phyloP scores from a whole-genome alignment of 2,329 filamentous ascomycete species.

The Pestalotiopsis sp. region DNA sequence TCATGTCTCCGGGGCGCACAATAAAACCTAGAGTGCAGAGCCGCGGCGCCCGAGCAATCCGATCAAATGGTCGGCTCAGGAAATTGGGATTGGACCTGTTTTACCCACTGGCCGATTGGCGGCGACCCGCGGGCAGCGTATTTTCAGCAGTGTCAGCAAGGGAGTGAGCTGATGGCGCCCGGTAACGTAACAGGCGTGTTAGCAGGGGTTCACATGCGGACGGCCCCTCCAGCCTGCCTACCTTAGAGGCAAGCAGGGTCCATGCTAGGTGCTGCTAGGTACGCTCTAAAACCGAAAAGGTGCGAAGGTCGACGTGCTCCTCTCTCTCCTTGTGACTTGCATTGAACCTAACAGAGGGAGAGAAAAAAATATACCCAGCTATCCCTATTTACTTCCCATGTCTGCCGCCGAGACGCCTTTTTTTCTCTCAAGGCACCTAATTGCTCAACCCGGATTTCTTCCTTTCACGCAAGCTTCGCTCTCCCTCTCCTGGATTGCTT shows the following conservation, averaged over 20 bases:
- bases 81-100: neutral
- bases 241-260: neutral
- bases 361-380: neutral
- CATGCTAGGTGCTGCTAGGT: neutral
- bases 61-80: neutral
- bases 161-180: too few species aligned
- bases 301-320: neutral
- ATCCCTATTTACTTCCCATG: neutral
- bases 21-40: neutral
- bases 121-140: neutral
- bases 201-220: too few species aligned
- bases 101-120: neutral
- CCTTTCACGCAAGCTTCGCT: slow-evolving; percentile 11
- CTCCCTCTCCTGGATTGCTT: slow-evolving; percentile 22
- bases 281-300: neutral
- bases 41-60: neutral
- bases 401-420: neutral
- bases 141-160: too few species aligned
- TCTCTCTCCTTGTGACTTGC: slow-evolving; percentile 3
- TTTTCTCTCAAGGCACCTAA: slow-evolving; percentile 6
- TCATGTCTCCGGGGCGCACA: neutral
- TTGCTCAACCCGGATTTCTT: neutral
- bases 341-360: neutral
- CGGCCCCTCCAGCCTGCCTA: too few species aligned
- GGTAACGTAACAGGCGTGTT: too few species aligned